Evolutionary conservation across 1,284 basidiomycete species (phyloP).

Genomic region (Fomitopsis betulina): DNA sequence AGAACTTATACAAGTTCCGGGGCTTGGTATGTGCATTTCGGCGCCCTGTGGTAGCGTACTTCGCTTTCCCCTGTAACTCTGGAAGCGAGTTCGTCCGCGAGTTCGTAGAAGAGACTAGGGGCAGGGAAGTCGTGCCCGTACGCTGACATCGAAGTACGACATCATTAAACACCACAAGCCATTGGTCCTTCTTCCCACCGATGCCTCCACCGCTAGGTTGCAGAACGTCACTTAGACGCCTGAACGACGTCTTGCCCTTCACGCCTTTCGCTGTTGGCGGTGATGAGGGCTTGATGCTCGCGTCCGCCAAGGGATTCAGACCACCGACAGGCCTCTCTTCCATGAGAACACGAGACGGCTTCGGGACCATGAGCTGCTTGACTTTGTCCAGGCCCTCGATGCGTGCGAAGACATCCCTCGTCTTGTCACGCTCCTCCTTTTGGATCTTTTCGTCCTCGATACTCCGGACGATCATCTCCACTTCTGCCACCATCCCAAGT

Average conservation of each 20-base stretch:
- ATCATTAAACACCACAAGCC: slow-evolving; percentile 95
- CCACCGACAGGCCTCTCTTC: slow-evolving; percentile 60
- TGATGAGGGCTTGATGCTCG: slow-evolving; percentile 36
- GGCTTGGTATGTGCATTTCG: slow-evolving; percentile 71
- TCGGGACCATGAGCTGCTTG: slow-evolving; percentile 82
- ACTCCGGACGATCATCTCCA: slow-evolving; percentile 90
- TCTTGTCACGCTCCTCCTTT: slow-evolving; percentile 92
- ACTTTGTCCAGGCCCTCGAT: slow-evolving; percentile 95
- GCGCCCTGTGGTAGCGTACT: slow-evolving; percentile 73
- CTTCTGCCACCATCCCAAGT: slow-evolving; percentile 93
- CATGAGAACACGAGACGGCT: slow-evolving; percentile 82
- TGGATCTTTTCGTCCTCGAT: slow-evolving; percentile 98
- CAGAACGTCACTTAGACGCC: slow-evolving; percentile 79
- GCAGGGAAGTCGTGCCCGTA: slow-evolving; percentile 84
- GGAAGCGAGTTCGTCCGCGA: slow-evolving; percentile 68
- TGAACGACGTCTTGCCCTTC: slow-evolving; percentile 78
- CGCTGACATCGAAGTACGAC: slow-evolving; percentile 91
- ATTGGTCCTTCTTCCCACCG: slow-evolving; percentile 81
- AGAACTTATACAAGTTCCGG: slow-evolving; percentile 87
- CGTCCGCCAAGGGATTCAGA: slow-evolving; percentile 18
- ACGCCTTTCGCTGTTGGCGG: slow-evolving; percentile 51
- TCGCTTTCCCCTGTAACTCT: slow-evolving; percentile 76
- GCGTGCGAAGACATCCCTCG: slow-evolving; percentile 89
- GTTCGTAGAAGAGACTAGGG: slow-evolving; percentile 70
- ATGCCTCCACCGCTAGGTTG: slow-evolving; percentile 47